phyloP scores from a whole-genome alignment of 495 filamentous ascomycete species.

The Neurospora sp. region DNA sequence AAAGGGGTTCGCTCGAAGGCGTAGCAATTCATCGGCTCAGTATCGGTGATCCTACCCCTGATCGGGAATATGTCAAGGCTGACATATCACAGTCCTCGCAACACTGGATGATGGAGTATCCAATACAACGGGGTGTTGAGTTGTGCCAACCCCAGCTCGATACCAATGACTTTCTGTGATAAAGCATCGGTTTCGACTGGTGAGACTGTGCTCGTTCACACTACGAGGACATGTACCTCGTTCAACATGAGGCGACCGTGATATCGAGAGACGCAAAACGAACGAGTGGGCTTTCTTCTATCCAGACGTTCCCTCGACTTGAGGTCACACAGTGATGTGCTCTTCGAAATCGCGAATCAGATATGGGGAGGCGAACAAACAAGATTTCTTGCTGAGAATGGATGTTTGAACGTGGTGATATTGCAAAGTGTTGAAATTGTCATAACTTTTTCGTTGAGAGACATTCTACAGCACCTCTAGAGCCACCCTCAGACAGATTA shows the following conservation, averaged over 20 bases:
- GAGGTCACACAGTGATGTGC: background rate
- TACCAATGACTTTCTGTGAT: background rate
- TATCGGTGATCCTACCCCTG: background rate
- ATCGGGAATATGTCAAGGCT: background rate
- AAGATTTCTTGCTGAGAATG: background rate
- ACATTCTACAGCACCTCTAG: conserved; percentile 4
- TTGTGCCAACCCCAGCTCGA: background rate
- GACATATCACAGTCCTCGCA: background rate
- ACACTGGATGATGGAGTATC: background rate
- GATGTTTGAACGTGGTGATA: background rate
- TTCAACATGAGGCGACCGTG: background rate
- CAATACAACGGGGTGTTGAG: background rate
- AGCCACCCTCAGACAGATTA: conserved; percentile 3
- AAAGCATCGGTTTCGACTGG: background rate
- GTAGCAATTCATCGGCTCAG: background rate
- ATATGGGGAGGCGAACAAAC: background rate
- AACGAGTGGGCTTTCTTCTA: background rate
- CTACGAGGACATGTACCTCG: background rate
- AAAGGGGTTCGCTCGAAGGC: background rate
- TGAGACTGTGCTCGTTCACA: background rate
- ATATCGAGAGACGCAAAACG: background rate
- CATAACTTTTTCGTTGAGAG: background rate
- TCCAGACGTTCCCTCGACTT: background rate
- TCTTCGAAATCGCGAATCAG: background rate
- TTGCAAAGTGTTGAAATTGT: background rate